These are phyloP conservation scores for Porpolomopsis calyptriformis DNA, from an alignment of 768 basidiomycete genomes.

Conservation along the genomic window DNA sequence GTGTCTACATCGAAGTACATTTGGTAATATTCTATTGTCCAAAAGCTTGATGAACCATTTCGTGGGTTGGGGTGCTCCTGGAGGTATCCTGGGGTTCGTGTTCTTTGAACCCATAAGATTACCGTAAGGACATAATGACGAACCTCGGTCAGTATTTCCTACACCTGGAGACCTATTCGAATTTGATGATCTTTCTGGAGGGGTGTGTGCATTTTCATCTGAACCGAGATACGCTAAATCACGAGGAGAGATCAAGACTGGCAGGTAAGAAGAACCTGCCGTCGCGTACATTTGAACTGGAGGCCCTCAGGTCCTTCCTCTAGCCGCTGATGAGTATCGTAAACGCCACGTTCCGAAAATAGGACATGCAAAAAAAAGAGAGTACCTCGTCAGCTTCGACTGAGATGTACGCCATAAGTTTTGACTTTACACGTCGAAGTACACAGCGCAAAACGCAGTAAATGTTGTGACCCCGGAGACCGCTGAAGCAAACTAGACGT, in stretches of 20 bases:
- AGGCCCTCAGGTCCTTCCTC: constrained; percentile 62
- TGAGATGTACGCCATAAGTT: constrained; percentile 71
- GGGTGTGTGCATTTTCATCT: constrained; percentile 21
- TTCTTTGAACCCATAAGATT: background rate
- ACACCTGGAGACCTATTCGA: constrained; percentile 27
- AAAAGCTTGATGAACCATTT: constrained; percentile 49
- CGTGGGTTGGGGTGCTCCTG: constrained; percentile 37
- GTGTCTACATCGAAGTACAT: constrained; percentile 86
- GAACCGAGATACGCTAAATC: constrained; percentile 47
- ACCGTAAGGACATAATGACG: constrained; percentile 1
- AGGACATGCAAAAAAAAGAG: background rate
- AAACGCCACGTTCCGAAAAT: background rate
- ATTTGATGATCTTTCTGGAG: constrained; percentile 17
- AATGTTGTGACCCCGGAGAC: no score
- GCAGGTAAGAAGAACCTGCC: constrained; percentile 2
- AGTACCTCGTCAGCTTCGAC: constrained; percentile 63
- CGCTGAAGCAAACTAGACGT: no score
- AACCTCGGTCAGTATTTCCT: constrained; percentile 47
- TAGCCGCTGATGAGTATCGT: constrained; percentile 28
- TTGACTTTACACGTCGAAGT: no score
- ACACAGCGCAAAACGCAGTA: no score
- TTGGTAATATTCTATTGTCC: constrained; percentile 81
- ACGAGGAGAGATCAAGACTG: background rate
- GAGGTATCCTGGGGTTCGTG: constrained; percentile 44
- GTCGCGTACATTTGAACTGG: constrained; percentile 55